phyloP scores from a whole-genome alignment of 768 basidiomycete genomes.

The Phaeotremella fagi region DNA sequence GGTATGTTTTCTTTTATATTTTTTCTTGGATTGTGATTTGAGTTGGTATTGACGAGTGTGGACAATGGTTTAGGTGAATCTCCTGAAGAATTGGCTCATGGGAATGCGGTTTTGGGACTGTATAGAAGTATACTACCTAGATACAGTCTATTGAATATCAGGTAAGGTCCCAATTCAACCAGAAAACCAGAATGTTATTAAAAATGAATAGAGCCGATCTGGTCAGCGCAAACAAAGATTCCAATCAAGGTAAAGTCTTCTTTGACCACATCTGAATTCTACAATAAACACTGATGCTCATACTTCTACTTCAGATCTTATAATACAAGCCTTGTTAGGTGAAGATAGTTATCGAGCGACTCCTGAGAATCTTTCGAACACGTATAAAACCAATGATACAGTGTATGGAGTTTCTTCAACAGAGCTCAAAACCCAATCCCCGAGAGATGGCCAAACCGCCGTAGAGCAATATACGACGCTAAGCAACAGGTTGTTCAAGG shows the following conservation, averaged over 20 bases:
- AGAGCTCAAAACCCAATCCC: not conserved
- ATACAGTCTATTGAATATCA: not conserved
- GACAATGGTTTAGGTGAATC: no score
- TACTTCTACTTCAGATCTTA: no score
- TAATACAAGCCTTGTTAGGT: not conserved
- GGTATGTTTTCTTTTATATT: not conserved
- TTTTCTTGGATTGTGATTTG: no score
- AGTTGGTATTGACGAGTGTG: no score
- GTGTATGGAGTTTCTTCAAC: no score
- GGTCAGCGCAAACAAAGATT: not conserved
- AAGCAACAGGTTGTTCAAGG: not conserved
- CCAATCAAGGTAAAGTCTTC: not conserved
- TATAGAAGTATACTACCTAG: not conserved
- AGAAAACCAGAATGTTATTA: not conserved
- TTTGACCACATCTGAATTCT: not conserved
- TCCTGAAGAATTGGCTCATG: not conserved
- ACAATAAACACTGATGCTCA: no score
- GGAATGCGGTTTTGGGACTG: not conserved
- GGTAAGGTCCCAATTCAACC: not conserved
- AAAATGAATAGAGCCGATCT: not conserved
- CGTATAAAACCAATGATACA: not conserved
- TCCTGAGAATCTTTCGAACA: not conserved
- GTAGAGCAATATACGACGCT: not conserved
- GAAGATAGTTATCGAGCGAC: not conserved
- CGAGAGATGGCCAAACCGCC: not conserved